Conservation (phyloP, 768 basidiomycete species). For the Chiua virens region DNA sequence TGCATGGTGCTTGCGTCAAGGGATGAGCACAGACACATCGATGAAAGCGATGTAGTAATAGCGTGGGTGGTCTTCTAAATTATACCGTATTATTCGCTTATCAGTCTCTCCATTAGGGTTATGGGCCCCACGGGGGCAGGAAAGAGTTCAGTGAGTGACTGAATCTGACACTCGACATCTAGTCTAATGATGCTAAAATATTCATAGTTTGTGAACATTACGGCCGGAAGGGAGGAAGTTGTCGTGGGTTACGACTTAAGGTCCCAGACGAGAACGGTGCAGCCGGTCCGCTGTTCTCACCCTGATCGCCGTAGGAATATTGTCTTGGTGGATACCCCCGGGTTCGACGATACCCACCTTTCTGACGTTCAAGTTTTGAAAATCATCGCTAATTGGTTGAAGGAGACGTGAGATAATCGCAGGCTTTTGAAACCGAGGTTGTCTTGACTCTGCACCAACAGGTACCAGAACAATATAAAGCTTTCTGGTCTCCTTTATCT, state of each 20-base stretch:
- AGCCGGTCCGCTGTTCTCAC: conserved; percentile 10
- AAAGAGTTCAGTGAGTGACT: conserved; percentile 21
- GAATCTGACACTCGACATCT: too few relatives aligned
- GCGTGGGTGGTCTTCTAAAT: conserved; percentile 8
- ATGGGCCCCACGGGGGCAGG: conserved; percentile 18
- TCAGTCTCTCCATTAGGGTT: conserved; percentile 1
- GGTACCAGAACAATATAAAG: conserved; percentile 9
- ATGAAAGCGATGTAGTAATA: conserved; percentile 13
- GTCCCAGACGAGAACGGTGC: conserved; percentile 8
- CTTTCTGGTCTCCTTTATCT: conserved; percentile 13
- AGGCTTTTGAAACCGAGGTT: not conserved
- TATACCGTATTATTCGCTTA: not conserved
- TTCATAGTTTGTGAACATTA: conserved; percentile 13
- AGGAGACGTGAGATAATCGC: conserved; percentile 9
- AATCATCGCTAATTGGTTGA: conserved; percentile 16
- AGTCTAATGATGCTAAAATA: not conserved
- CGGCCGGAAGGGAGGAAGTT: not conserved
- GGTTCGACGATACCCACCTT: conserved; percentile 15
- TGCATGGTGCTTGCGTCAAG: too few relatives aligned
- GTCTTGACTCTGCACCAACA: not conserved
- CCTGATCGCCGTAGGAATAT: conserved; percentile 13
- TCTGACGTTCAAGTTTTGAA: conserved; percentile 9
- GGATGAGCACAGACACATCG: too few relatives aligned
- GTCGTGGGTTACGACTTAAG: not conserved
- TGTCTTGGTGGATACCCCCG: conserved; percentile 18